phyloP scores from a whole-genome alignment of 139 green algal species.

The Volvox africanus region DNA sequence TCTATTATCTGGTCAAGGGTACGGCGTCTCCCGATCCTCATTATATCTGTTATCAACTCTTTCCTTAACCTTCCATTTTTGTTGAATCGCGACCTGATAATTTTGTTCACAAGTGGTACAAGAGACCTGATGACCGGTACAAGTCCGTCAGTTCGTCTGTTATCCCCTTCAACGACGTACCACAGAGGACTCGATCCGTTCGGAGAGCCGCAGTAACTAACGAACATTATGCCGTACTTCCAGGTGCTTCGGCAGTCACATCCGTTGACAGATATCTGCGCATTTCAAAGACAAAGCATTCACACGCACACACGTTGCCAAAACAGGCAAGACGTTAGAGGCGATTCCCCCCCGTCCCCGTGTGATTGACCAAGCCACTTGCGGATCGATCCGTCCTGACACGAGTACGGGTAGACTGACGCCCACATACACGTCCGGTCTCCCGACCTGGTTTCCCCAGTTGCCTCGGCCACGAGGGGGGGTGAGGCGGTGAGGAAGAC shows the following conservation, averaged over 20 bases:
- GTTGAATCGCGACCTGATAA: no score
- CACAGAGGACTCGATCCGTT: not conserved
- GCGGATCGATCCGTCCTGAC: no score
- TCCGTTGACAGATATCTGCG: not conserved
- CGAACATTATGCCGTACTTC: not conserved
- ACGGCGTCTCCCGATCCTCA: no score
- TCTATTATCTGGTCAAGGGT: not conserved
- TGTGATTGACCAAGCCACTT: no score
- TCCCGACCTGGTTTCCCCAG: not conserved
- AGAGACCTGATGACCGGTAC: not conserved
- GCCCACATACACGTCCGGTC: not conserved
- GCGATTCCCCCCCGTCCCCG: no score
- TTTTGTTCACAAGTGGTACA: no score
- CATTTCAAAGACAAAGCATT: not conserved
- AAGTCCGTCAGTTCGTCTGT: not conserved
- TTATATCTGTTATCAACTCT: no score
- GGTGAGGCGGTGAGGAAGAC: no score
- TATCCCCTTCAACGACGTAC: not conserved
- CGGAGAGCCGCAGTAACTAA: not conserved
- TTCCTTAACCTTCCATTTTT: no score
- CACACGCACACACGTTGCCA: no score
- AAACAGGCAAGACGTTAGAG: not conserved
- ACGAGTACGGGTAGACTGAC: not conserved
- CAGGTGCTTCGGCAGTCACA: constrained; percentile 1
- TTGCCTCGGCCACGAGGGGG: no score